These are phyloP conservation scores for Phytophthora melonis DNA, from an alignment of 352 stramenopile species.

Conservation along the genomic window DNA sequence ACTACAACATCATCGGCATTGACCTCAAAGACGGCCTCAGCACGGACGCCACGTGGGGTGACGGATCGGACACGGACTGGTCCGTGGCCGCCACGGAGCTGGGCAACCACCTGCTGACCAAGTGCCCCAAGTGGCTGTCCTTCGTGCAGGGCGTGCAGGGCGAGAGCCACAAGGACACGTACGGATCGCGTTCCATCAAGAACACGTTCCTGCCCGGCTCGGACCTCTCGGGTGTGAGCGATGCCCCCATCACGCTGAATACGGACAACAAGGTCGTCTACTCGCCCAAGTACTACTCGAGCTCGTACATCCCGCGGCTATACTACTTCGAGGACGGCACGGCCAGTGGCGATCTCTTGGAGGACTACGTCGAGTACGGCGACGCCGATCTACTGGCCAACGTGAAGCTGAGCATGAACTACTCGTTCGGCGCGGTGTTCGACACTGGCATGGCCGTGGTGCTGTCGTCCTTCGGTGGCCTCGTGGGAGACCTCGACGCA, in stretches of 20 bases:
- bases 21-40: slow-evolving; percentile 82
- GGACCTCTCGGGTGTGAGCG: slow-evolving; percentile 62
- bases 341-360: slow-evolving; percentile 62
- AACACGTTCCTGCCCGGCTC: slow-evolving; percentile 76
- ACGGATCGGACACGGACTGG: slow-evolving; percentile 84
- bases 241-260: slow-evolving; percentile 62
- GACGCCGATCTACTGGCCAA: slow-evolving; percentile 68
- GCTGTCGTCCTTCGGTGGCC: slow-evolving; percentile 84
- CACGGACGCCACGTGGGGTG: slow-evolving; percentile 76
- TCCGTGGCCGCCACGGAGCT: slow-evolving; percentile 69
- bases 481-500: slow-evolving; percentile 64
- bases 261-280: slow-evolving; percentile 84
- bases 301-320: slow-evolving; percentile 60
- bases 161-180: slow-evolving; percentile 73
- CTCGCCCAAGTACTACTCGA: slow-evolving; percentile 80
- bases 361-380: slow-evolving; percentile 67
- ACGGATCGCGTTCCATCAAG: slow-evolving; percentile 64
- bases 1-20: slow-evolving; percentile 90
- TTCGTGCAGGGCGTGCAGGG: slow-evolving; percentile 83
- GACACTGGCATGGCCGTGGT: slow-evolving; percentile 73
- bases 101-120: slow-evolving; percentile 68
- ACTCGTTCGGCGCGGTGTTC: slow-evolving; percentile 78
- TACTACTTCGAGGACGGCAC: slow-evolving; percentile 78
- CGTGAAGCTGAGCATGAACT: slow-evolving; percentile 80
- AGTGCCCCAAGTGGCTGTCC: slow-evolving; percentile 79